phyloP scores from a whole-genome alignment of 2,329 filamentous ascomycete species.

The Chaetomiaceae sp. region DNA sequence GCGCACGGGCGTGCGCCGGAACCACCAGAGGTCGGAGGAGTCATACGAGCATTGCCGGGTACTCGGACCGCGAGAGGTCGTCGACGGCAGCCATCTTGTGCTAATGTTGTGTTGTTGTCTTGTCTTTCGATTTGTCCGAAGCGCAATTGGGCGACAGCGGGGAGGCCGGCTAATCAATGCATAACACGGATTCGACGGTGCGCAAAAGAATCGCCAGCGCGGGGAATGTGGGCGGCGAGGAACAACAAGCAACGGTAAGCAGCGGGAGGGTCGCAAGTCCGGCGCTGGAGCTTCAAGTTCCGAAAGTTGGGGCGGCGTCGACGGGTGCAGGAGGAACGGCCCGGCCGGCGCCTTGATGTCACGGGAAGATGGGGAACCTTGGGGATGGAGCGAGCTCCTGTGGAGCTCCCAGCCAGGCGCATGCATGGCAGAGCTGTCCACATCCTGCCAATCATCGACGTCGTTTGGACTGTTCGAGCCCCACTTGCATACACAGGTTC shows the following conservation, averaged over 20 bases:
- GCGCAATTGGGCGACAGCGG: constrained; percentile 22
- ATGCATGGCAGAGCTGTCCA: constrained; percentile 2
- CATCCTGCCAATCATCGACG: constrained; percentile 6
- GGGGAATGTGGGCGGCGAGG: constrained; percentile 1
- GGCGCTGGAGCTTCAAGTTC: constrained; percentile 6
- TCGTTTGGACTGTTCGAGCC: constrained; percentile 3
- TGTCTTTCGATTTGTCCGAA: neutral
- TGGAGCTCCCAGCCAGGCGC: constrained; percentile 17
- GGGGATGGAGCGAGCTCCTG: constrained; percentile 20
- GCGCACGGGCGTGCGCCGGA: neutral
- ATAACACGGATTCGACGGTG: constrained; percentile 19
- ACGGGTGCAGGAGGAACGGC: constrained; percentile 9
- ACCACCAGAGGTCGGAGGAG: neutral
- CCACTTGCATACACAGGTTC: neutral
- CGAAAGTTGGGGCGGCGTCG: constrained; percentile 6
- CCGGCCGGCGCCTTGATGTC: constrained; percentile 26
- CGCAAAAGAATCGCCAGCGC: constrained; percentile 6
- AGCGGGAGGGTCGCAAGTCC: neutral
- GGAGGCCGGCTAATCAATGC: constrained; percentile 19
- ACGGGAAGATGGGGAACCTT: constrained; percentile 18
- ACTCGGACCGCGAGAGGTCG: constrained; percentile 78
- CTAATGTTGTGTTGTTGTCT: too few relatives aligned
- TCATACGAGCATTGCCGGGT: constrained; percentile 86
- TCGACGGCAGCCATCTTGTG: constrained; percentile 55
- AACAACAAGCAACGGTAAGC: constrained; percentile 6